A percentile compares a stretch with the other conserved stretches of the same genome.
Evolutionary conservation across 495 filamentous ascomycete species (phyloP).

Genomic region (Endocarpon pusillum): DNA sequence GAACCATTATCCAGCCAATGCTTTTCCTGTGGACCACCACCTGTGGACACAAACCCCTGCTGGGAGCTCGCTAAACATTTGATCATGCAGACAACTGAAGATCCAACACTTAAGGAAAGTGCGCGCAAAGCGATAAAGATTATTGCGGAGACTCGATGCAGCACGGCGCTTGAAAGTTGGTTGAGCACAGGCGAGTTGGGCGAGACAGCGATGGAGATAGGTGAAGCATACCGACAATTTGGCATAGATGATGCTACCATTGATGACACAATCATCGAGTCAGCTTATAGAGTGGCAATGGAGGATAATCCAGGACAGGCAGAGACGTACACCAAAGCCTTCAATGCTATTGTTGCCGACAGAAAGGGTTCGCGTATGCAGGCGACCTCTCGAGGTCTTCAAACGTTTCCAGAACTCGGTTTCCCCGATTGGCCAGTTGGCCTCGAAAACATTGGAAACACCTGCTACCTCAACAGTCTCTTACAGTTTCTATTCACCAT

Average conservation of each 20-base stretch:
- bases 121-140: constrained; percentile 36
- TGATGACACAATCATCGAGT: constrained; percentile 32
- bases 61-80: not conserved
- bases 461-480: constrained; percentile 94
- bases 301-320: constrained; percentile 31
- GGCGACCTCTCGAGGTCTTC: constrained; percentile 19
- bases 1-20: not conserved
- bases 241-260: constrained; percentile 35
- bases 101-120: constrained; percentile 26
- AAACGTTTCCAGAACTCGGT: constrained; percentile 17
- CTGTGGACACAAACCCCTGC: not conserved
- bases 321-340: constrained; percentile 30
- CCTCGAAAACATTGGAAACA: constrained; percentile 85
- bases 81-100: constrained; percentile 22
- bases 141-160: constrained; percentile 39
- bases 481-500: constrained; percentile 91
- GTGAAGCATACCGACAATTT: constrained; percentile 38
- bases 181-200: constrained; percentile 35
- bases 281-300: constrained; percentile 31
- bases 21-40: not conserved
- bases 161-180: constrained; percentile 33
- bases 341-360: constrained; percentile 32
- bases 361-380: constrained; percentile 27
- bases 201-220: constrained; percentile 37
- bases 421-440: constrained; percentile 54